Evolutionary conservation across 148 eudicot species (phyloP).

Genomic region (Nyssa sinensis): DNA sequence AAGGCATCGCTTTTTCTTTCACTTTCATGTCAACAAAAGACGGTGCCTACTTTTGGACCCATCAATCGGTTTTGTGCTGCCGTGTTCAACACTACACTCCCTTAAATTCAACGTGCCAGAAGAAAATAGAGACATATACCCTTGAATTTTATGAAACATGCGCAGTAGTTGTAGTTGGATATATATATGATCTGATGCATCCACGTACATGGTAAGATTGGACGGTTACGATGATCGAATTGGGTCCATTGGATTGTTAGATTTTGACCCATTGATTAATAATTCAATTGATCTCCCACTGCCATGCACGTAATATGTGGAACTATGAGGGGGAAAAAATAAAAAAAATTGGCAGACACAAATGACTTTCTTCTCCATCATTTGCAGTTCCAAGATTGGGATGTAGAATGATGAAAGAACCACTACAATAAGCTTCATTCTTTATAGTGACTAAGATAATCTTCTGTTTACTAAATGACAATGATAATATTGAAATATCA

Average conservation of each 20-base stretch:
- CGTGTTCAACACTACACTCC: conserved; percentile 6
- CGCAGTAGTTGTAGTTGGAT: neutral
- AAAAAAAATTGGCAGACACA: neutral
- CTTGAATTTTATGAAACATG: neutral
- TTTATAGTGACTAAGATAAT: too few relatives aligned
- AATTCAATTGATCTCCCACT: too few relatives aligned
- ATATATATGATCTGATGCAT: neutral
- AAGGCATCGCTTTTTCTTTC: neutral
- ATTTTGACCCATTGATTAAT: too few relatives aligned
- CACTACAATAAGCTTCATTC: too few relatives aligned
- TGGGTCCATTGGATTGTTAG: too few relatives aligned
- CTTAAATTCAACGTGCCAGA: neutral
- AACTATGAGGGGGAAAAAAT: too few relatives aligned
- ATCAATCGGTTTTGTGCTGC: neutral
- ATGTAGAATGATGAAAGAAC: neutral
- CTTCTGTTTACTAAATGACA: neutral
- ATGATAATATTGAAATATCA: neutral
- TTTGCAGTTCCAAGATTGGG: neutral
- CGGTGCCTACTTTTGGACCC: conserved; percentile 19
- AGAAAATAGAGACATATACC: neutral
- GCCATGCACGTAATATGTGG: neutral
- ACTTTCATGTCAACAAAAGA: conserved; percentile 11
- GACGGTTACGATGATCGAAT: too few relatives aligned
- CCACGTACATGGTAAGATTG: neutral
- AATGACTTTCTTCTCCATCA: neutral